A percentile compares a stretch with the other conserved stretches of the same genome.
phyloP scores from a whole-genome alignment of 2,329 filamentous ascomycete species.

The Colletotrichum lini region DNA sequence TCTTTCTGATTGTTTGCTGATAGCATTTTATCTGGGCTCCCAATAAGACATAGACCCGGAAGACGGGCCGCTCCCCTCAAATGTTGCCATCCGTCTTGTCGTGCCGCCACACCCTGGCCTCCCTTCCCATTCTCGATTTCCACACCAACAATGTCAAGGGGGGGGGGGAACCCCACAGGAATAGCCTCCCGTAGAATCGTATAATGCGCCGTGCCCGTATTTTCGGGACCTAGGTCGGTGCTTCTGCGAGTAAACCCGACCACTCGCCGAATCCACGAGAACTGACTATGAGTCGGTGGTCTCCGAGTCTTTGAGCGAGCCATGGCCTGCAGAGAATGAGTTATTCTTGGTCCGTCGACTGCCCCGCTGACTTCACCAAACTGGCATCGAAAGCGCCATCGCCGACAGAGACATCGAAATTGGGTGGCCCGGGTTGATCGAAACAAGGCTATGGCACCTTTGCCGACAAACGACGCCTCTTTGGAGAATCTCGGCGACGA shows the following conservation, averaged over 20 bases:
- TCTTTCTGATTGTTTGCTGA: background rate
- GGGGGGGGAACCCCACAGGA: background rate
- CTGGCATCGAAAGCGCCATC: background rate
- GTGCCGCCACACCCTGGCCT: slow-evolving; percentile 9
- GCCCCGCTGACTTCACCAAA: background rate
- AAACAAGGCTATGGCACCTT: background rate
- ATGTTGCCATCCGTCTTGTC: slow-evolving; percentile 28
- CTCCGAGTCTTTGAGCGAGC: no score
- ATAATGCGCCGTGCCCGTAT: slow-evolving; percentile 29
- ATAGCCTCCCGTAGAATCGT: slow-evolving; percentile 18
- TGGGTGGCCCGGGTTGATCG: background rate
- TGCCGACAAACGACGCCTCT: background rate
- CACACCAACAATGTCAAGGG: background rate
- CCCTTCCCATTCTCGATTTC: background rate
- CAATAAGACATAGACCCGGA: slow-evolving; percentile 1
- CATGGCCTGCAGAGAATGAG: no score
- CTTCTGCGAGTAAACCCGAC: slow-evolving; percentile 38
- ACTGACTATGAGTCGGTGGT: background rate
- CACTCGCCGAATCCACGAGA: slow-evolving; percentile 27
- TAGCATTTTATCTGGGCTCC: background rate
- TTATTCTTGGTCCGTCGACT: background rate
- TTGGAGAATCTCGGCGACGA: background rate
- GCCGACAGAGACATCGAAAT: background rate
- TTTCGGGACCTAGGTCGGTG: slow-evolving; percentile 37
- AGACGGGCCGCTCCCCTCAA: slow-evolving; percentile 5